These are phyloP conservation scores for Phalaenopsis aphrodite DNA, from an alignment of 106 monocot species.

Conservation along the genomic window DNA sequence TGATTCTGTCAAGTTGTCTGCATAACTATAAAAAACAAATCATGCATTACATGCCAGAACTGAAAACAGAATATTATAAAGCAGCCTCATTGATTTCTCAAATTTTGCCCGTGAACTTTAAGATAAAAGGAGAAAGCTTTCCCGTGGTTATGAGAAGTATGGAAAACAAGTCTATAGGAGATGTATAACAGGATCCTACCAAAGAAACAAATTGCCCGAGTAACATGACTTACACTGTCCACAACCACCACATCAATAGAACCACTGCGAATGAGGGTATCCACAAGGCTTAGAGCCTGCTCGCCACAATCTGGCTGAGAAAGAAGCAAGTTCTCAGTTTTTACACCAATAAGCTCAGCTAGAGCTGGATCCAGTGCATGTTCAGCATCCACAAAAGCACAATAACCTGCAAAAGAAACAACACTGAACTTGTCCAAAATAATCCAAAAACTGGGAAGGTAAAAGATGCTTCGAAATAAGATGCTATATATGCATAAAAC, in stretches of 20 bases:
- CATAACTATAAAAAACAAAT: too few relatives aligned
- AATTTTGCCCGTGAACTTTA: not conserved
- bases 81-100: not conserved
- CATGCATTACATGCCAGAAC: not conserved
- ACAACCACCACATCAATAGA: conserved; percentile 99
- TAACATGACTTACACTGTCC: conserved; percentile 78
- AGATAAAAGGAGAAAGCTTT: not conserved
- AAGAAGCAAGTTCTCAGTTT: conserved; percentile 83
- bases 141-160: not conserved
- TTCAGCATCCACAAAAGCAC: conserved; percentile 96
- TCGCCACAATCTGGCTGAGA: conserved; percentile 98
- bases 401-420: conserved; percentile 56
- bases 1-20: too few relatives aligned
- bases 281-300: conserved; percentile 95
- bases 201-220: not conserved
- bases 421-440: not conserved
- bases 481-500: not conserved
- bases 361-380: conserved; percentile 96
- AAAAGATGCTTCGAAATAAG: not conserved
- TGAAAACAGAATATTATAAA: not conserved
- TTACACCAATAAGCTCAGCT: conserved; percentile 87
- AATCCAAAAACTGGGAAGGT: not conserved
- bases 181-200: not conserved
- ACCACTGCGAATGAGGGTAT: conserved; percentile 93
- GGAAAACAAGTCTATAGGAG: not conserved